Base-by-base conservation (phyloP, 305 asterid genomes). In the Euphrasia arctica region DNA sequence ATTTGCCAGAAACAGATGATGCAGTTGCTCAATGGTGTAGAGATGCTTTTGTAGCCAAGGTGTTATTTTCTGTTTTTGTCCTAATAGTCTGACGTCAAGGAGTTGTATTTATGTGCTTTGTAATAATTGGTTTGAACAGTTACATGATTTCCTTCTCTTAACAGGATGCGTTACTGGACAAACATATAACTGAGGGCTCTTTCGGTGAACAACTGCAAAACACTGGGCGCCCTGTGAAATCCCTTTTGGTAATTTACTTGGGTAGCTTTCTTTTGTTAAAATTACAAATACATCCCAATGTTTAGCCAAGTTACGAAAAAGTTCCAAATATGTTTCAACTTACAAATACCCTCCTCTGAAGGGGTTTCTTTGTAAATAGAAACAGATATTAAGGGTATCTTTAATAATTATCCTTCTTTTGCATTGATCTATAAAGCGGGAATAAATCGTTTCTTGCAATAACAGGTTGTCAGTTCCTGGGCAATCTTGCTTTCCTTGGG, bases 11-110 rank as follows among this genome's bases (percentile, higher is more conserved):
- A 73, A 73, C 81, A 34, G 94, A 88, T 51, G 95, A 88, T 28
- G 88, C 71, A 18, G 85, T 93, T 75, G 91, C 96, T 66, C 98
- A 90, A 69, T 90, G 98, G 96, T 92, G 98, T 74, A 83, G 73
- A 70, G 98, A 90, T 76, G 70, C 69, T 63, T 93, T 93, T 58
- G 83, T 80, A 8, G 95, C 80, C 68, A 93, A 93, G 96, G 97
- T 87, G 64, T 31, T 55, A 13, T 64, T 50, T 54, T 45, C 68
- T 5, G n/a, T 54, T 54, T 64, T 32, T 0, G 12, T 60, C 54
- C 14, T 13, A 2, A n/a, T 22, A 9, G 12, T 32, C 8, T 55
- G 39, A 41, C 54, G 59, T 47, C 12, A 28, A 15, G n/a, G 32
- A 43, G 64, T 59, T 39, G 36, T 41, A 36, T 11, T 12, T 15